Evolutionary conservation across 768 basidiomycete genomes (phyloP), one percentile per base, ranked within the genome.

Genomic region (Punctularia strigosozonata): DNA sequence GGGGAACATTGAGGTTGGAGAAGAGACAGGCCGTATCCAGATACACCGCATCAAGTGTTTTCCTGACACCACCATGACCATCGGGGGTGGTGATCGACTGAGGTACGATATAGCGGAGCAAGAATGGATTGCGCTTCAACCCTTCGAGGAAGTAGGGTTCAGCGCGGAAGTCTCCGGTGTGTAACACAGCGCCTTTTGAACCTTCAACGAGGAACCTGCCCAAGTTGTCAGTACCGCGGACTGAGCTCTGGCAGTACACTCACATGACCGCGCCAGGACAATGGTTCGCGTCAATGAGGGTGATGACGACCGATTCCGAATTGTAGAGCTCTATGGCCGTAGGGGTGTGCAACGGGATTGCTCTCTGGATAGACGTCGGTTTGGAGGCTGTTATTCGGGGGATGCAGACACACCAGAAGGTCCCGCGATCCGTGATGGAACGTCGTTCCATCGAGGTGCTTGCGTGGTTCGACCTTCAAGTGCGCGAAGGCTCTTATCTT

Each of bases 201-300:
- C 83, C 81, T 55, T 88, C 80, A 31, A 94, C 73, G 14, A 91
- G 68, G 50, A 84, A 94, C 83, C 90, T 94, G 46, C n/a, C n/a
- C n/a, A n/a, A n/a, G n/a, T n/a, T n/a, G n/a, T n/a, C n/a, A n/a
- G n/a, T n/a, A n/a, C n/a, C n/a, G n/a, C n/a, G n/a, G n/a, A n/a
- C n/a, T n/a, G n/a, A n/a, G n/a, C n/a, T n/a, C n/a, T n/a, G n/a
- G n/a, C n/a, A n/a, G n/a, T n/a, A n/a, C n/a, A 59, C 77, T 20
- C 50, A 90, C 91, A 97, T 94, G 30, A 89, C 80, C 0, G 90
- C 81, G 0, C 92, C 92, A 8, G 89, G 92, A 53, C 91, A 95
- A 55, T 97, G 92, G 51, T 95, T 95, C 0, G 92, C 92, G 50
- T 92, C 86, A 6, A 95, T 57, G 7, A 84, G 66, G 0, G 89